Evolutionary conservation across 2,329 filamentous ascomycete species (phyloP), one percentile per base, ranked within the genome.

Genomic region (Sclerotinia glacialis): DNA sequence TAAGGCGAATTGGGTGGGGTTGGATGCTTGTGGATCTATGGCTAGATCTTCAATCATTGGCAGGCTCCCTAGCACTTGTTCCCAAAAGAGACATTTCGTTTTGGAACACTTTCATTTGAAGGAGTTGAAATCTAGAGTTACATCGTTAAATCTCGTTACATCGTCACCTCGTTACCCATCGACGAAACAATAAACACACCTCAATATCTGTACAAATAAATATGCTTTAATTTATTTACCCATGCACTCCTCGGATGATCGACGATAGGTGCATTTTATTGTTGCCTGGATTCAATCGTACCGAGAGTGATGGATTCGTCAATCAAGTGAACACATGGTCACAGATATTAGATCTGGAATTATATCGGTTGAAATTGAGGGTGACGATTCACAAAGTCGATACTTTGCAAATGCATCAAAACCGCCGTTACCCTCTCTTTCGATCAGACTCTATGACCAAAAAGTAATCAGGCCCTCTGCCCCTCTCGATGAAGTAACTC

Each of bases 11-110:
- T 46, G 21, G 18, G 28, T 56, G 40, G 42, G 26, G 8, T 47
- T 28, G 31, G 9, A 47, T 65, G 50, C 28, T 26, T 23, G 50
- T 64, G 40, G 34, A 37, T 46, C 18, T 44, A 37, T 60, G 64
- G 64, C 64, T 60, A 65, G 54, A 65, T 52, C 53, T 64, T 47
- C 52, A 42, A 16, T 44, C 34, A 63, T 63, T 63, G 49, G 60
- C 49, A 55, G 49, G 9, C 49, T 46, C 50, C 50, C 37, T 34
- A 34, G 26, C 37, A 53, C 31, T 12, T 12, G 11, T 42, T 63
- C 60, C 49, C 31, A 65, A 65, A 59, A 59, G 50, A 65, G 42
- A 55, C 40, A 46, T 46, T 47, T 60, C 21, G 42, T 47, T 49
- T 60, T 18, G 28, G 23, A 34, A 26, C 18, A 46, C 37, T 31